Percentiles rank a stretch among this genome's conserved stretches.
These are phyloP conservation scores for Oryza glumipatula DNA, from an alignment of 176 grass and related monocot species.

Conservation along the genomic window DNA sequence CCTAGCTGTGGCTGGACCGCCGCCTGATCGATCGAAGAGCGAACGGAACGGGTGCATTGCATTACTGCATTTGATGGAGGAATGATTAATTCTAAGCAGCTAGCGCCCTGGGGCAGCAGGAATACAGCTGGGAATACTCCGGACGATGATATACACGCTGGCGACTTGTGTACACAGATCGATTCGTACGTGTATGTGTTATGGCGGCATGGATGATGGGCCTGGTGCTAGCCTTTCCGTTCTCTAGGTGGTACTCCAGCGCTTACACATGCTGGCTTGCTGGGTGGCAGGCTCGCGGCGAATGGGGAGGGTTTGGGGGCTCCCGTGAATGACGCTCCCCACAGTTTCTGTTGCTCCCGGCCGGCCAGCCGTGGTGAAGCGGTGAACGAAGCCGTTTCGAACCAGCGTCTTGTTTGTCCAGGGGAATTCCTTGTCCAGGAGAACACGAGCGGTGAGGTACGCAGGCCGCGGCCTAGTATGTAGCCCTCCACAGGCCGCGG, in stretches of 20 bases:
- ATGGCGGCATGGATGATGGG: background rate
- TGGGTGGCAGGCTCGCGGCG: background rate
- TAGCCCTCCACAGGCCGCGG: background rate
- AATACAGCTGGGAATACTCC: background rate
- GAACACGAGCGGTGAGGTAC: background rate
- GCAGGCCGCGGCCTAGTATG: too few species aligned
- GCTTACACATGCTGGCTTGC: background rate
- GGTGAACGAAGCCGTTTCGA: too few species aligned
- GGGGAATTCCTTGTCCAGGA: too few species aligned
- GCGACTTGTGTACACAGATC: background rate
- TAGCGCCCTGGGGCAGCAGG: background rate
- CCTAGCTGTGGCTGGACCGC: background rate
- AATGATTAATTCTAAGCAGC: background rate
- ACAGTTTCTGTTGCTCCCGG: too few species aligned
- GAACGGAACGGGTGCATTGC: background rate
- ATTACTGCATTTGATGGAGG: background rate
- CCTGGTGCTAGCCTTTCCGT: background rate
- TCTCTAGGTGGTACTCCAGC: background rate
- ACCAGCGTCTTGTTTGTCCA: too few species aligned
- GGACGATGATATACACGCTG: background rate
- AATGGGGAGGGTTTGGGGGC: too few species aligned
- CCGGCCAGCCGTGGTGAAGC: too few species aligned
- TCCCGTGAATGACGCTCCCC: too few species aligned
- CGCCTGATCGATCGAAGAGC: background rate
- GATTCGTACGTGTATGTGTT: background rate